Percentiles rank a stretch among this genome's conserved stretches.
Conservation (phyloP, 257 asterid species). For the Lycium ferocissimum region DNA sequence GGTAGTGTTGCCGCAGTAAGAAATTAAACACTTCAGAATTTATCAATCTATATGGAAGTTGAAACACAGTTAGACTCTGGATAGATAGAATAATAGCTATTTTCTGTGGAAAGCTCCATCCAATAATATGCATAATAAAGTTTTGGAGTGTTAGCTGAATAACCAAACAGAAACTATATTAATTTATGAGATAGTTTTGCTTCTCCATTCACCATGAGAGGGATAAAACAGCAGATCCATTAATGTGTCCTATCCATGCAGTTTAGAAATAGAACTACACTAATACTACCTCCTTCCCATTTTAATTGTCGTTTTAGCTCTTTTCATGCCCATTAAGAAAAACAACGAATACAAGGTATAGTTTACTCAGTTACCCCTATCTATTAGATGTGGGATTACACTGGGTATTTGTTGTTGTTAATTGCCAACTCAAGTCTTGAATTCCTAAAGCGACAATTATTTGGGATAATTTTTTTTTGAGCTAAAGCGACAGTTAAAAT, state of each 20-base stretch:
- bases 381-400: too few relatives aligned
- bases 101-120: neutral
- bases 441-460: too few relatives aligned
- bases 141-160: neutral
- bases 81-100: neutral
- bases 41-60: neutral
- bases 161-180: neutral
- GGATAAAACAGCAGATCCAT: neutral
- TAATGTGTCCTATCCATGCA: neutral
- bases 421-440: neutral
- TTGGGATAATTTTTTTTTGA: too few relatives aligned
- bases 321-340: too few relatives aligned
- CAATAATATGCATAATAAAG: conserved; percentile 9
- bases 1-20: neutral
- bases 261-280: neutral
- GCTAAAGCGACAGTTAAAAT: too few relatives aligned
- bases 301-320: too few relatives aligned
- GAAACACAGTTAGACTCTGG: neutral
- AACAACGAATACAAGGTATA: too few relatives aligned
- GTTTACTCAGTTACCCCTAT: too few relatives aligned
- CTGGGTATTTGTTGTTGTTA: too few relatives aligned
- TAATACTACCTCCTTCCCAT: neutral
- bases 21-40: neutral
- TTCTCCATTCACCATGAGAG: neutral
- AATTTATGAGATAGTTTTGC: neutral